Base-by-base conservation (phyloP, 208 protist species). In the Porcisia deanei region DNA sequence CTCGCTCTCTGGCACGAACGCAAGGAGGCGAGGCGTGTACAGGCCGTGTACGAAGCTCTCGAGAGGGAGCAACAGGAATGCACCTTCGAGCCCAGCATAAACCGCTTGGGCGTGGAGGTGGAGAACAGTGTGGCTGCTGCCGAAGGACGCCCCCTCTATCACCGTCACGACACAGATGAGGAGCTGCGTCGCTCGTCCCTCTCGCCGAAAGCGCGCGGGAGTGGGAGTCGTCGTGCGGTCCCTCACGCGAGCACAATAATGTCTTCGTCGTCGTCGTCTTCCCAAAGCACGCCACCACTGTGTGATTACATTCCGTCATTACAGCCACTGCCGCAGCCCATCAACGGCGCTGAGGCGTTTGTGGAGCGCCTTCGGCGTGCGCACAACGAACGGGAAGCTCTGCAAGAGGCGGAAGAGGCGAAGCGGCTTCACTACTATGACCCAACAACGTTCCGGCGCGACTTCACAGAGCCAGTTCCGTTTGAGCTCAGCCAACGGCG, bases 1-100 rank as follows among this genome's bases (percentile, higher is more conserved):
- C 75, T 94, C 16, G 64, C 68, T 37, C 67, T 91, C 34, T 94
- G 90, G 90, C 76, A 91, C 65, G 86, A 94, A 61, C 71, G 85
- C 25, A 82, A 83, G 25, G 90, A 94, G 10, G 85, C 84, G 58
- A 86, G 85, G 74, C 85, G 85, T 12, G 71, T 92, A 25, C 86
- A 90, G 75, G 71, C 79, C 9, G 74, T 94, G 16, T 94, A 94
- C 76, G 85, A 91, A 25, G 76, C 80, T 1, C 79, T 94, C 18
- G 61, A 88, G 25, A 34, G 76, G 53, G 90, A 94, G 69, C 84
- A 89, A 20, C 76, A 71, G 25, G 77, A 78, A 14, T 94, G 87
- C 75, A 76, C 90, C 43, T 94, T 94, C 73, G 71, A 82, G 55
- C 87, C 90, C 0, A 47, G 60, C 45, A 79, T 76, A 30, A 79